Base-by-base conservation (phyloP, 1,139 yeast genomes). In the Kluyveromyces sp. region DNA sequence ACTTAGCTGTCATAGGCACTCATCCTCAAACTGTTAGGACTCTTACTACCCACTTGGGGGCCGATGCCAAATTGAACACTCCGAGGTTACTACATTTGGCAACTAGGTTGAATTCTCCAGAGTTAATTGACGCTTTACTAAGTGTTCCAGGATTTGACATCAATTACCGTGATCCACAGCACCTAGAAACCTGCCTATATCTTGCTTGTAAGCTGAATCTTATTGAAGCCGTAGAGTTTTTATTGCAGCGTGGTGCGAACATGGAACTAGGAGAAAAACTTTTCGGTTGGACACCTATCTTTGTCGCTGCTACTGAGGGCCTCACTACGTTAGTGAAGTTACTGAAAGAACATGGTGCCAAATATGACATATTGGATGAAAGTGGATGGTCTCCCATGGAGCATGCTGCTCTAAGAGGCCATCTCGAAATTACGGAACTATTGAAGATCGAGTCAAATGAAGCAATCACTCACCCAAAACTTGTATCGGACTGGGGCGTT, bases 361-460 rank as follows among this genome's bases (percentile, higher is more conserved):
- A 71, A 18, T 75, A 67, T 44, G 75, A 77, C 41, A 66, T 72
- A 39, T 74, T 75, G 17, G 98, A 92, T 65, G 83, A 78, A 43
- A 83, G 95, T 35, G 97, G 97, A 0, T 92, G 97, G 97, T 79
- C 89, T 19, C 96, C 97, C 7, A 80, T 87, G 80, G 98, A 92
- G 57, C 97, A 92, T 63, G 96, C 97, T 0, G 82, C 87, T 45
- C 70, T 92, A 41, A 74, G 97, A 55, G 98, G 98, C 8, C 95
- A 88, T 62, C 67, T 89, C 49, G 73, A 69, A 1, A 77, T 86
- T 20, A 81, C 94, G 2, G 78, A 77, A 42, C 55, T 78, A 54
- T 67, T 87, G 45, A 67, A 67, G 43, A 85, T 86, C 32, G 46
- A 56, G 41, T 49, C 49, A 31, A 48, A 51, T 25, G 52, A 52